Percentiles rank a stretch among this genome's conserved stretches.
These are phyloP conservation scores for Melocanna baccifera DNA, from an alignment of 176 grass and related monocot genomes.

Conservation along the genomic window DNA sequence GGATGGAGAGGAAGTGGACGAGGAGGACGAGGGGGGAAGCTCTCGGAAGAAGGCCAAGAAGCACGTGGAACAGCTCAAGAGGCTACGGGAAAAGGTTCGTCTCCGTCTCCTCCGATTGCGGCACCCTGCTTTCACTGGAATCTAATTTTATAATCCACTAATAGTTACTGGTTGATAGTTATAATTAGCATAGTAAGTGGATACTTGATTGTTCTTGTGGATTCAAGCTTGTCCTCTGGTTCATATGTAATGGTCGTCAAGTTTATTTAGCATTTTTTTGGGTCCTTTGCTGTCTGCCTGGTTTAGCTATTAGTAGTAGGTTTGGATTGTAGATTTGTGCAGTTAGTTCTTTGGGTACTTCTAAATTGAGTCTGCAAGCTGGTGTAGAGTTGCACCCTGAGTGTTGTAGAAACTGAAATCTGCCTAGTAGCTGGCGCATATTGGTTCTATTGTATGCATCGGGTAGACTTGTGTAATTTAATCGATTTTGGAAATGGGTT, in stretches of 20 bases:
- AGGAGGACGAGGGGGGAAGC: not conserved
- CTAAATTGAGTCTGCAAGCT: not conserved
- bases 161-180: not conserved
- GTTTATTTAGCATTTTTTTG: not conserved
- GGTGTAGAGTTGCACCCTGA: not conserved
- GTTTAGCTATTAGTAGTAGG: not conserved
- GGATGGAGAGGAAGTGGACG: slow-evolving; percentile 2
- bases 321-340: not conserved
- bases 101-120: not conserved
- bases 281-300: not conserved
- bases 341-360: not conserved
- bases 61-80: slow-evolving; percentile 66
- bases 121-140: not conserved
- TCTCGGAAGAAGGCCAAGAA: slow-evolving; percentile 49
- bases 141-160: not conserved
- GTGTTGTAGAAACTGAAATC: not conserved
- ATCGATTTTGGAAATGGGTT: not conserved
- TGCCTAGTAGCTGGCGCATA: not conserved
- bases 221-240: not conserved
- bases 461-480: not conserved
- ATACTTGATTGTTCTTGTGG: not conserved
- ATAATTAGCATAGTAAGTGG: not conserved
- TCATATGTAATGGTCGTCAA: not conserved
- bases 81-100: slow-evolving; percentile 71
- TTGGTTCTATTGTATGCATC: not conserved